Conservation (phyloP, 2,329 filamentous ascomycete species). For the Allantophomopsis cytisporea region DNA sequence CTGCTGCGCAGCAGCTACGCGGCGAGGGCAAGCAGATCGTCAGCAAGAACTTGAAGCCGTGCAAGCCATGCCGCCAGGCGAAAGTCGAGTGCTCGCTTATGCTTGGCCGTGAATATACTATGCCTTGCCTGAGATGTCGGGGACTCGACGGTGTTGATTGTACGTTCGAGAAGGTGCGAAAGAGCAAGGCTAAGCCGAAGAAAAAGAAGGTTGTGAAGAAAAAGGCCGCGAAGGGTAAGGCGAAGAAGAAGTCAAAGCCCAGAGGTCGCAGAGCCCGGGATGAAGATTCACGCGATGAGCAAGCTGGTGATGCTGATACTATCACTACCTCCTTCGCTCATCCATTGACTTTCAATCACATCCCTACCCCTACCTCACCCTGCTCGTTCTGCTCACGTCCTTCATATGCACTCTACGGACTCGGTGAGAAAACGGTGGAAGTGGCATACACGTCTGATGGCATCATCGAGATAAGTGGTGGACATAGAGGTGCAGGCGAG, state of each 20-base stretch:
- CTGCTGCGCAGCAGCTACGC: no score
- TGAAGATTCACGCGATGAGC: no score
- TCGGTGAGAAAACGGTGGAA: not conserved
- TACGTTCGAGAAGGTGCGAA: not conserved
- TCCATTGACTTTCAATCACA: conserved; percentile 14
- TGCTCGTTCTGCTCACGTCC: not conserved
- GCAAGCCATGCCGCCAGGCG: not conserved
- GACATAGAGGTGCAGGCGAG: not conserved
- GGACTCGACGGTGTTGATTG: not conserved
- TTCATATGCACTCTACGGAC: not conserved
- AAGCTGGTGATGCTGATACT: no score
- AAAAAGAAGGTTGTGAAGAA: not conserved
- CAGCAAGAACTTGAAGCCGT: not conserved
- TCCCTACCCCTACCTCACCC: not conserved
- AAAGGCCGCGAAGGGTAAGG: not conserved
- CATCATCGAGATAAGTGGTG: not conserved
- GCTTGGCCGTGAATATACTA: not conserved
- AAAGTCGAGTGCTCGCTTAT: not conserved
- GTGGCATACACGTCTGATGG: not conserved
- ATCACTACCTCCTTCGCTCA: conserved; percentile 15
- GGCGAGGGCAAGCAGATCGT: no score
- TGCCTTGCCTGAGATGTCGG: not conserved
- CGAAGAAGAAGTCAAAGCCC: not conserved
- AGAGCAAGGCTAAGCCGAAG: not conserved
- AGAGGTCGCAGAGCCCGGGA: not conserved